phyloP scores from a whole-genome alignment of 805 yeast species.

The Ogataea populi-albae region DNA sequence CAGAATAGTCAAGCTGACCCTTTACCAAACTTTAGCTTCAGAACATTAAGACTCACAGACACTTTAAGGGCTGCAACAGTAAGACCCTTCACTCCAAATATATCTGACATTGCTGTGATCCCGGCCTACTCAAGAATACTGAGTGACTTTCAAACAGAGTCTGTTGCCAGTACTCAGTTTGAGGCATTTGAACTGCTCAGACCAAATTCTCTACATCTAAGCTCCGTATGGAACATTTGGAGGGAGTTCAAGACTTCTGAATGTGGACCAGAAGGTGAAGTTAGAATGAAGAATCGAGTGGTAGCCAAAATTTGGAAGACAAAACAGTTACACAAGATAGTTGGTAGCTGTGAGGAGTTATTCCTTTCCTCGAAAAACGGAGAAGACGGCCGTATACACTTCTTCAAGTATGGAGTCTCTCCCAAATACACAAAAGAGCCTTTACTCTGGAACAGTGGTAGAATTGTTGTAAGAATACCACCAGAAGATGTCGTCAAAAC shows the following conservation, averaged over 20 bases:
- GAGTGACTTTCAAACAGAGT: conserved; percentile 6
- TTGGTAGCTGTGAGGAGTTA: conserved; percentile 10
- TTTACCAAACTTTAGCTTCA: conserved; percentile 18
- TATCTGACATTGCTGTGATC: conserved; percentile 11
- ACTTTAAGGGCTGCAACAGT: conserved; percentile 6
- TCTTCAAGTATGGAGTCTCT: conserved; percentile 20
- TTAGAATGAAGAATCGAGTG: conserved; percentile 14
- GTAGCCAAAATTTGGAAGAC: conserved; percentile 21
- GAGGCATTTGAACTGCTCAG: conserved; percentile 17
- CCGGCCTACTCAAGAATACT: conserved; percentile 16
- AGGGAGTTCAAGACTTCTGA: conserved; percentile 11
- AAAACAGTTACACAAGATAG: conserved; percentile 14
- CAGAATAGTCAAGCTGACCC: conserved; percentile 11
- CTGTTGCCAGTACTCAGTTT: conserved; percentile 20
- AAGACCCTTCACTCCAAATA: conserved; percentile 18
- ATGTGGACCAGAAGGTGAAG: conserved; percentile 1
- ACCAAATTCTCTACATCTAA: conserved; percentile 11
- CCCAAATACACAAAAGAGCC: conserved; percentile 21
- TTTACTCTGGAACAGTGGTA: conserved; percentile 16
- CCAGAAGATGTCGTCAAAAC: conserved; percentile 10
- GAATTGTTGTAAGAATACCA: conserved; percentile 16
- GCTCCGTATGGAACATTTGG: conserved; percentile 23
- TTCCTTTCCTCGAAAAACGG: conserved; percentile 4
- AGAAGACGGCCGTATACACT: conserved; percentile 12
- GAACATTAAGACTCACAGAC: conserved; percentile 16